These are phyloP conservation scores for Suhomyces sp. DNA, from an alignment of 805 yeast genomes.

Conservation along the genomic window DNA sequence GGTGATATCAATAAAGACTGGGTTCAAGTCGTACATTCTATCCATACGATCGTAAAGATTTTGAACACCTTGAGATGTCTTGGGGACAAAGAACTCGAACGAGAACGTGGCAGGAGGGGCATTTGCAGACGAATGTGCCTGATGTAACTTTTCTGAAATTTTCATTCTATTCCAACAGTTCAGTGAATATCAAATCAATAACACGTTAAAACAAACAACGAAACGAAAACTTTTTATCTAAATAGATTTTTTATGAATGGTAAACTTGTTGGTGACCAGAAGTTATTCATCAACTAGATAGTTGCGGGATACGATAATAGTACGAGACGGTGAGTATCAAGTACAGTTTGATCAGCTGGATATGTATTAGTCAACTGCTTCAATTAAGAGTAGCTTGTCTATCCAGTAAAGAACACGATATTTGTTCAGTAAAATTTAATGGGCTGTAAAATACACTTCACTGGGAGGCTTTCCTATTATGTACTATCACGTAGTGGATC, in stretches of 20 bases:
- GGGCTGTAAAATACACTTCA: not conserved
- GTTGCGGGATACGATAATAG: not conserved
- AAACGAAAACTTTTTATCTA: not conserved
- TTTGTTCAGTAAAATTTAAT: not conserved
- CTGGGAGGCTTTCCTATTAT: not conserved
- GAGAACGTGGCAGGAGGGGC: conserved; percentile 73
- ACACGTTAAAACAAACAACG: not conserved
- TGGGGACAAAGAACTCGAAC: conserved; percentile 95
- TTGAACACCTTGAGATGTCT: conserved; percentile 95
- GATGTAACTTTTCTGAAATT: conserved; percentile 40
- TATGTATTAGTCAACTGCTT: not conserved
- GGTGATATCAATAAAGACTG: conserved; percentile 91
- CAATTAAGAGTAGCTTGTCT: not conserved
- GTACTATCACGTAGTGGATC: not conserved
- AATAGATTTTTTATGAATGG: not conserved
- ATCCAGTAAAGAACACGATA: not conserved
- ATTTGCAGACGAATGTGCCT: conserved; percentile 37
- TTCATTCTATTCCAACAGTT: conserved; percentile 24
- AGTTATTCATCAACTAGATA: not conserved
- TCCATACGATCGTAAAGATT: conserved; percentile 96
- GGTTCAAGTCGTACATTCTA: conserved; percentile 89
- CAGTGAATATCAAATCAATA: not conserved
- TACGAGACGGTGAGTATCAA: not conserved
- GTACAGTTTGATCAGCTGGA: not conserved
- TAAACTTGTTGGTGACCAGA: not conserved